These are phyloP conservation scores for Wickerhamiella galacta DNA, from an alignment of 805 yeast genomes.

Conservation along the genomic window DNA sequence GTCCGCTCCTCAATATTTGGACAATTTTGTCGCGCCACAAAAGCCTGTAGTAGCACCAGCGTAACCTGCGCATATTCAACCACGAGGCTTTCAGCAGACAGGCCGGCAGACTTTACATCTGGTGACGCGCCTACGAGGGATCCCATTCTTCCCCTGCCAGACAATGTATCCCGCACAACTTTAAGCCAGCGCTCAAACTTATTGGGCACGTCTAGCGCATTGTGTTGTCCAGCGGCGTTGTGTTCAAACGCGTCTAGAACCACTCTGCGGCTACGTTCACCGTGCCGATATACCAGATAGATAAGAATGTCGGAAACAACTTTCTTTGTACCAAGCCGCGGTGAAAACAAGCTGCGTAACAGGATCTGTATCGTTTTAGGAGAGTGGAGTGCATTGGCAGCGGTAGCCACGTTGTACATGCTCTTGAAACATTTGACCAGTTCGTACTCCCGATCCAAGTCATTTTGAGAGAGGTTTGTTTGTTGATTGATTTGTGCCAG, in stretches of 20 bases:
- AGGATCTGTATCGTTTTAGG: slow-evolving; percentile 41
- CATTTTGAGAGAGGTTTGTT: slow-evolving; percentile 23
- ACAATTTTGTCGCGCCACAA: slow-evolving; percentile 23
- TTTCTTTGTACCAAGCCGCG: slow-evolving; percentile 57
- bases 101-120: slow-evolving; percentile 42
- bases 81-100: slow-evolving; percentile 40
- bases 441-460: slow-evolving; percentile 54
- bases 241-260: slow-evolving; percentile 36
- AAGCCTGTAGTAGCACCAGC: slow-evolving; percentile 50
- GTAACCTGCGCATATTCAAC: slow-evolving; percentile 59
- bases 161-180: slow-evolving; percentile 48
- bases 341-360: slow-evolving; percentile 56
- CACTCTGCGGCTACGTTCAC: slow-evolving; percentile 36
- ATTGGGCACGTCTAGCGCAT: slow-evolving; percentile 20
- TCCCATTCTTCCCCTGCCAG: slow-evolving; percentile 80
- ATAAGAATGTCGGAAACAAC: slow-evolving; percentile 64
- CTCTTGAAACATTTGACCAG: slow-evolving; percentile 67
- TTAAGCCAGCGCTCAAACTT: slow-evolving; percentile 58
- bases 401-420: slow-evolving; percentile 48
- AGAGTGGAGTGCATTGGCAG: slow-evolving; percentile 31
- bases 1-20: slow-evolving; percentile 27
- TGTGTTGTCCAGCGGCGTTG: slow-evolving; percentile 1
- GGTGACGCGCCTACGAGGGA: slow-evolving; percentile 86
- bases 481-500: slow-evolving; percentile 35
- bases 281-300: slow-evolving; percentile 32